Evolutionary conservation across 1,139 yeast genomes (phyloP), one percentile per base, ranked within the genome.

Genomic region (Diutina pseudorugosa): DNA sequence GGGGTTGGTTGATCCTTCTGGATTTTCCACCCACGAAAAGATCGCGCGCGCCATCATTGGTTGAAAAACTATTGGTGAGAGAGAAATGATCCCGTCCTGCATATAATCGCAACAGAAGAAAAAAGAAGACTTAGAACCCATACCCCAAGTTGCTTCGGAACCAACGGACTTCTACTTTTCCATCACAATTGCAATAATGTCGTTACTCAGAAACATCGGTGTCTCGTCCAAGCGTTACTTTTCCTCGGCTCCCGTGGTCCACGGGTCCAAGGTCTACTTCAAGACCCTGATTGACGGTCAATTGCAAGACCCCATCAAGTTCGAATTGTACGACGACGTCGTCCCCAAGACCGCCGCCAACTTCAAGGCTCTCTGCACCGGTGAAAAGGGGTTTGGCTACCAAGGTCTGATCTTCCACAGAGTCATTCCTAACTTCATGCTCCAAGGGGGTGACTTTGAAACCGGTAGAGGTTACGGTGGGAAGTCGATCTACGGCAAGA

Each of bases 401-500:
- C 55, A 55, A 51, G 52, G 54, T 41, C 52, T 55, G 41, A 52
- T 53, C 30, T 70, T 71, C 69, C 75, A 71, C 65, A 62, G 75
- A 59, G 68, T 71, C 27, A 71, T 71, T 52, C 75, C 75, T n/a
- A 60, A 62, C 58, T 71, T 71, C 60, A 71, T 71, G 75, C 65
- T 71, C 59, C 75, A 71, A 60, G 75, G 75, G 58, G 75, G 75
- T 56, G 75, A 71, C 60, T 68, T 68, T 55, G 71, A 68, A 57
- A 68, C 70, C 54, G 73, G 73, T 51, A 64, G 64, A 60, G 75
- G 75, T 25, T 67, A 65, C 59, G 75, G 75, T 51, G 75, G 75
- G 44, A 67, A 62, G 57, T 69, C 73, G 45, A 70, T 70, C 56
- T 69, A 69, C 60, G 74, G 74, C 47, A 61, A 62, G 54, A 68